Base-by-base conservation (phyloP, 306 rosid genomes). In the Trifolium subterraneum region DNA sequence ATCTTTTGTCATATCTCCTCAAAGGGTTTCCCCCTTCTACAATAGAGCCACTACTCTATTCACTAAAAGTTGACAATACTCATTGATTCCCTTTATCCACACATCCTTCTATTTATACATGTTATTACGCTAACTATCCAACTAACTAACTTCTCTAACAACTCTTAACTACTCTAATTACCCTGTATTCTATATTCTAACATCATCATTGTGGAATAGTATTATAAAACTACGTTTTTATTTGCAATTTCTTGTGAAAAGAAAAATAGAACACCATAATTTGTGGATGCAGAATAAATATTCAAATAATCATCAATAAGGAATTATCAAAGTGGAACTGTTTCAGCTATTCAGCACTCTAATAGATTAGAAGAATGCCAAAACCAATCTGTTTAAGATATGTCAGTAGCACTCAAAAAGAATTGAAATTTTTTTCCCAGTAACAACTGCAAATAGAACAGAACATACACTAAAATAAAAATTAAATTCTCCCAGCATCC, bases 351-450 rank as follows among this genome's bases (percentile, higher is more conserved):
- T 50, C 58, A 39, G 10, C 15, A 27, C 31, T 67, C 76, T 33
- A 41, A 39, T 51, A 16, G 22, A 52, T 52, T 15, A 31, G 50
- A 68, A 68, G 56, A 65, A 62, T 42, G 77, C 36, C 44, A 68
- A 73, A 68, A 44, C 62, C 23, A 68, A 13, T 69, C 56, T 25
- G 51, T 54, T 15, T 47, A 69, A 73, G 70, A 63, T n/a, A n/a
- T 25, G 16, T 6, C 48, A 16, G 48, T 50, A 61, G 75, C 54
- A 33, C 41, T 76, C 61, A 23, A 45, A 63, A 68, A 39, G 36
- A 55, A 61, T 54, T 5, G 51, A 67, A 73, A 44, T 22, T 66
- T 16, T 22, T 66, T 16, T 33, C 36, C 36, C 63, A 4, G n/a
- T 58, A 45, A 59, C 47, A 27, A 72, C 11, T 68, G 19, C 48